These are phyloP conservation scores for Penicillium aurantiogriseum DNA, from an alignment of 2,329 filamentous ascomycete genomes.

Conservation along the genomic window DNA sequence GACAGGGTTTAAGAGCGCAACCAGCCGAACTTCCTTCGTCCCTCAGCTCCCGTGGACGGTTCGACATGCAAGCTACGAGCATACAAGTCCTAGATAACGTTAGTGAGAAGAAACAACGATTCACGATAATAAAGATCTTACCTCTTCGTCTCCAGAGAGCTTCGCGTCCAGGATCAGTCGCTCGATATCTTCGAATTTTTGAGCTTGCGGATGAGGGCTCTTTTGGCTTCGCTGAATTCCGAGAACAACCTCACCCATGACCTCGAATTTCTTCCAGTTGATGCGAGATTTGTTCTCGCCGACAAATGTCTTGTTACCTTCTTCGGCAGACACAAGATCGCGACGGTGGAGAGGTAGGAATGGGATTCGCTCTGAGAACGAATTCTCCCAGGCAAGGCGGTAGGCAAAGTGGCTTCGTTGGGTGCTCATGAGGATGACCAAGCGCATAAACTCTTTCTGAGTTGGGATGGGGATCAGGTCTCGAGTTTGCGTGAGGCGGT, in stretches of 20 bases:
- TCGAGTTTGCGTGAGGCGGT: conserved; percentile 76
- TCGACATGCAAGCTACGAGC: conserved; percentile 57
- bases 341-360: conserved; percentile 87
- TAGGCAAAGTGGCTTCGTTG: conserved; percentile 93
- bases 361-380: conserved; percentile 82
- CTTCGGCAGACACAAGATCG: conserved; percentile 87
- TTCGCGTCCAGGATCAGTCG: conserved; percentile 78
- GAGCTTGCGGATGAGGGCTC: conserved; percentile 71
- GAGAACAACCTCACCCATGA: conserved; percentile 87
- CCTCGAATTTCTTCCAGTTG: conserved; percentile 98
- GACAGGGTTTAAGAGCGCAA: conserved; percentile 33
- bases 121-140: conserved; percentile 45
- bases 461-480: conserved; percentile 69
- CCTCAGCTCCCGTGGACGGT: conserved; percentile 43
- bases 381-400: conserved; percentile 96
- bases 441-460: conserved; percentile 80
- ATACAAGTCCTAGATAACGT: conserved; percentile 53
- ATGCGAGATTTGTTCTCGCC: conserved; percentile 71
- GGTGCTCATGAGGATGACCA: conserved; percentile 89
- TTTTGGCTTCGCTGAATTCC: conserved; percentile 91
- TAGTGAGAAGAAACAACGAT: conserved; percentile 5
- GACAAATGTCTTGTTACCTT: conserved; percentile 87
- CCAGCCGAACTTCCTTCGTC: conserved; percentile 46
- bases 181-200: conserved; percentile 66
- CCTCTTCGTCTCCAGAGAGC: conserved; percentile 83